Evolutionary conservation across 2,329 filamentous ascomycete genomes (phyloP).

Genomic region (Neonectria hederae): DNA sequence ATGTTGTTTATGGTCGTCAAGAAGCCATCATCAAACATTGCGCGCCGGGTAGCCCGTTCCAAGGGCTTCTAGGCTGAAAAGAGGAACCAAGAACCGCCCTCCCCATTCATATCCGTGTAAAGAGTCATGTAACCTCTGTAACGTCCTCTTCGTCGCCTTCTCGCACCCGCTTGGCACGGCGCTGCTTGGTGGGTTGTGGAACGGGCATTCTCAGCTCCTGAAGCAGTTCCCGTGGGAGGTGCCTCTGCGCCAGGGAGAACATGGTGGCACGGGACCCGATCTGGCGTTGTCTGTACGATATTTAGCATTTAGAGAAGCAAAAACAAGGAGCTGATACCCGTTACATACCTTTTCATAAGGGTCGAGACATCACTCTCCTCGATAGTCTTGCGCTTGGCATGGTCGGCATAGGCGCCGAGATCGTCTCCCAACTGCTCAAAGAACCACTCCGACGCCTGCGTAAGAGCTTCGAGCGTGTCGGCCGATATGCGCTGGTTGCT

Average conservation of each 20-base stretch:
- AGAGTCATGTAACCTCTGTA: conserved; percentile 47
- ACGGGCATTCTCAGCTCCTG: conserved; percentile 81
- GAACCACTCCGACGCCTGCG: conserved; percentile 88
- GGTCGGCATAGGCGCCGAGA: conserved; percentile 79
- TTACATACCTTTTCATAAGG: conserved; percentile 80
- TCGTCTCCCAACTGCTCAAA: conserved; percentile 89
- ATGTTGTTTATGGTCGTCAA: conserved; percentile 98
- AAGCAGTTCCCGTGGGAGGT: conserved; percentile 83
- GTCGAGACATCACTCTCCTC: conserved; percentile 85
- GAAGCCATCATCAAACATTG: conserved; percentile 79
- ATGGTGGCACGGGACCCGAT: conserved; percentile 75
- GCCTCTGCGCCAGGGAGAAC: conserved; percentile 85
- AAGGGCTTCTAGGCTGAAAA: conserved; percentile 39
- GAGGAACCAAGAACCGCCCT: conserved; percentile 14
- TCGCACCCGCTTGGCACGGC: conserved; percentile 47
- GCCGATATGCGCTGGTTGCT: conserved; percentile 75
- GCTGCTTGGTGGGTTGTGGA: conserved; percentile 60
- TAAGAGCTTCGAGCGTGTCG: conserved; percentile 78
- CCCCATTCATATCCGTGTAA: conserved; percentile 26
- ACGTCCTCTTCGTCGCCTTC: conserved; percentile 48
- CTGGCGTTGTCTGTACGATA: conserved; percentile 75
- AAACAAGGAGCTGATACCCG: conserved; percentile 37
- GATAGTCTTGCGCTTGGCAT: conserved; percentile 85
- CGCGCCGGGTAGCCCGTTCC: conserved; percentile 67
- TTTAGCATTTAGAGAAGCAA: conserved; percentile 41